Base-by-base conservation (phyloP, 1,139 yeast species). In the Hemisphaericaspora lyxosophila region DNA sequence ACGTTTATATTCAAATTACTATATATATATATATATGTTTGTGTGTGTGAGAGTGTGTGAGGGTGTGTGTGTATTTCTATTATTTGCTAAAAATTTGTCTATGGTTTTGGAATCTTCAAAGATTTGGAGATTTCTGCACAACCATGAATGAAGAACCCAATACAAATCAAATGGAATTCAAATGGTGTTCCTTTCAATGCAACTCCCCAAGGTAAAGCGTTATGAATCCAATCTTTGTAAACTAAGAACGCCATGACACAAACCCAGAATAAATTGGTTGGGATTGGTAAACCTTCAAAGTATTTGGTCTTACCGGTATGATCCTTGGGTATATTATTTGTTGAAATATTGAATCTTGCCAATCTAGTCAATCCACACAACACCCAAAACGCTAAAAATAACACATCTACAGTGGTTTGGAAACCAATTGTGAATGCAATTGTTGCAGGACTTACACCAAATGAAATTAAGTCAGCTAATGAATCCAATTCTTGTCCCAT, bases 401-500 rank as follows among this genome's bases (percentile, higher is more conserved):
- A 69, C 7, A 82, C 86, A 58, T 92, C 98, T 13, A 82, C 59
- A 0, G 95, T 84, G 4, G 96, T 70, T 55, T 85, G 86, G 59
- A 90, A 79, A 2, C 98, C 98, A 56, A 90, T 78, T 26, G 92
- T 81, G 60, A 89, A 92, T 3, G 95, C 98, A 60, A 88, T 84
- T 13, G 90, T 75, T 2, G 97, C 96, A 4, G 97, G 97, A 4
- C 94, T 87, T 16, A 89, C 96, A 44, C 96, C 95, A 60, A 90
- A 90, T 12, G 95, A 84, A 23, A 92, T 79, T 55, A 92, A 78
- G 63, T 92, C 98, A 17, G 98, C 98, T 54, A 92, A 75, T 2
- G 97, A 88, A 59, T 92, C 98, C 52, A 92, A 78, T 64, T 92
- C 98, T 63, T 92, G 97, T 43, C 98, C 98, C 88, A 94, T 87